Conservation (phyloP, 169 alveolate species). For the Cryptosporidium viatorum region DNA sequence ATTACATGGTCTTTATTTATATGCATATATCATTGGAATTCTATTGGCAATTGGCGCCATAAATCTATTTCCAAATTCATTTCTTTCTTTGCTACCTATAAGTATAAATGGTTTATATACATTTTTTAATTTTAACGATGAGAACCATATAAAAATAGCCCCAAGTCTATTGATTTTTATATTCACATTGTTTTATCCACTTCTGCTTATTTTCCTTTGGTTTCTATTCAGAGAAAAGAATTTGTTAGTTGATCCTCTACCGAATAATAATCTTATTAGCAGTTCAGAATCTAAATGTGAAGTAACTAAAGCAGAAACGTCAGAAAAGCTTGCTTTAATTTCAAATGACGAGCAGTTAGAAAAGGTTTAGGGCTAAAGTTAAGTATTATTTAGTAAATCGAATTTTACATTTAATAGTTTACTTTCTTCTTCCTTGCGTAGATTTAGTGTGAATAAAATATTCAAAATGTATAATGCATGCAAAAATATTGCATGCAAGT, state of each 20-base stretch:
- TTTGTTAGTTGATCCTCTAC: conserved; percentile 52
- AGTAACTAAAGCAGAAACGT: not conserved
- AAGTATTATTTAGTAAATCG: not conserved
- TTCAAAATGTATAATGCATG: too few species aligned
- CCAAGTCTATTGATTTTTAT: conserved; percentile 60
- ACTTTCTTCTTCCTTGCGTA: not conserved
- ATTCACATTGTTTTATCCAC: conserved; percentile 58
- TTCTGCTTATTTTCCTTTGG: conserved; percentile 50
- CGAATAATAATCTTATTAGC: not conserved
- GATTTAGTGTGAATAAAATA: not conserved
- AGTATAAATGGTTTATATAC: conserved; percentile 55
- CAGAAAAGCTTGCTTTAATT: not conserved
- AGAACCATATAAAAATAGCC: conserved; percentile 52
- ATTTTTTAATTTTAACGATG: conserved; percentile 66
- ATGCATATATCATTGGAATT: conserved; percentile 53
- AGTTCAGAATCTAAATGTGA: conserved; percentile 6
- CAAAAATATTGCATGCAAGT: not conserved
- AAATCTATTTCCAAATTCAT: conserved; percentile 48
- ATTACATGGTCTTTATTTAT: conserved; percentile 54
- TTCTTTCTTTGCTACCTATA: conserved; percentile 39
- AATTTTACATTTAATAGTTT: not conserved
- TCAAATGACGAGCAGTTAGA: not conserved
- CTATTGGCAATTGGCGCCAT: conserved; percentile 9
- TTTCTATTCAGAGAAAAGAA: conserved; percentile 66
- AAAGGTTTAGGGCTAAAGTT: not conserved